phyloP scores from a whole-genome alignment of 352 stramenopile species.

The Pythium guiyangense region DNA sequence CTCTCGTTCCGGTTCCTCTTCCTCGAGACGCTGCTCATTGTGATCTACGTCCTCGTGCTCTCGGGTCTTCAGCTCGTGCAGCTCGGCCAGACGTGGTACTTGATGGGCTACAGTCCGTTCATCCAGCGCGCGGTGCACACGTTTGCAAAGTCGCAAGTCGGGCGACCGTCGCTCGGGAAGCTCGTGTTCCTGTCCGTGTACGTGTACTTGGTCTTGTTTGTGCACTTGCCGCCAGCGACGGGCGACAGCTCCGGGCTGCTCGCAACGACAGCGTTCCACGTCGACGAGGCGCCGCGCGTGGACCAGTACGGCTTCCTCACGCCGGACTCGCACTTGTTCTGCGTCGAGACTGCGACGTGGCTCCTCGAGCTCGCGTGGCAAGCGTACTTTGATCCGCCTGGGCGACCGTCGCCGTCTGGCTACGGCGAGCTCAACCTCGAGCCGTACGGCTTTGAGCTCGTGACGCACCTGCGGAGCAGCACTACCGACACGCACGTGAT shows the following conservation, averaged over 20 bases:
- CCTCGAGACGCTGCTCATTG: conserved; percentile 68
- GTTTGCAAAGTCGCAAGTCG: conserved; percentile 53
- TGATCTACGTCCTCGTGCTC: conserved; percentile 67
- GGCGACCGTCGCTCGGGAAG: conserved; percentile 52
- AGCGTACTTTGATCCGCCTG: conserved; percentile 82
- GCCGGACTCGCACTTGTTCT: conserved; percentile 78
- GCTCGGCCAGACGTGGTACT: conserved; percentile 58
- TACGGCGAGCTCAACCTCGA: conserved; percentile 75
- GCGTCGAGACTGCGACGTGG: conserved; percentile 80
- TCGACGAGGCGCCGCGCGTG: conserved; percentile 56
- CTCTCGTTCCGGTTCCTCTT: conserved; percentile 85
- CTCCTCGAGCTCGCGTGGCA: conserved; percentile 82
- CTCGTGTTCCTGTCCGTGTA: conserved; percentile 81
- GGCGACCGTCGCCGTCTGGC: conserved; percentile 66
- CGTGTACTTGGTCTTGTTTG: conserved; percentile 82
- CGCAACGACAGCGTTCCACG: conserved; percentile 63
- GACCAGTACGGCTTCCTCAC: conserved; percentile 63
- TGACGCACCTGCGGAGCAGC: conserved; percentile 72
- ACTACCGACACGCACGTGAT: conserved; percentile 76
- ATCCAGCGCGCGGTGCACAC: conserved; percentile 65
- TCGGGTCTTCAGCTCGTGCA: conserved; percentile 65
- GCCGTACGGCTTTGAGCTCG: conserved; percentile 73
- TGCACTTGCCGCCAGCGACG: conserved; percentile 61
- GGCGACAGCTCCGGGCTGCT: conserved; percentile 46
- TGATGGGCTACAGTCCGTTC: conserved; percentile 62